These are phyloP conservation scores for Aureobasidium sp. DNA, from an alignment of 2,329 filamentous ascomycete species.

Conservation along the genomic window DNA sequence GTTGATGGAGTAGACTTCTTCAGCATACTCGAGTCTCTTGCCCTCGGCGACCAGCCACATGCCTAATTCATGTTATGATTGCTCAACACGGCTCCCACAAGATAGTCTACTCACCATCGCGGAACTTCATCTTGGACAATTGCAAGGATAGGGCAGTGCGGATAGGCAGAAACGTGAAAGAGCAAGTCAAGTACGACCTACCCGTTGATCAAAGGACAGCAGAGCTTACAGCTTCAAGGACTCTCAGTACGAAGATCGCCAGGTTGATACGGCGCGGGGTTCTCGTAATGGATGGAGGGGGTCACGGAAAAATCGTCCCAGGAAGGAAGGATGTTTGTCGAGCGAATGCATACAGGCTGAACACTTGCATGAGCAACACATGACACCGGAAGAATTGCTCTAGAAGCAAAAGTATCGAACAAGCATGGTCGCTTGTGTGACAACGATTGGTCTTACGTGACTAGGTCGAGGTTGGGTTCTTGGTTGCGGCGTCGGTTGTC, in stretches of 20 bases:
- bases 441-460: no score
- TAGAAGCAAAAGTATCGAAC: neutral
- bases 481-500: neutral
- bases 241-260: neutral
- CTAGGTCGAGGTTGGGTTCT: neutral
- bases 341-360: neutral
- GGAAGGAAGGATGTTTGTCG: neutral
- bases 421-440: neutral
- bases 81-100: neutral
- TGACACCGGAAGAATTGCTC: neutral
- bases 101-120: slow-evolving; percentile 42
- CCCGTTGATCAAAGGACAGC: neutral
- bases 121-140: slow-evolving; percentile 49
- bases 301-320: slow-evolving; percentile 7
- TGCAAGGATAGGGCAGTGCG: neutral
- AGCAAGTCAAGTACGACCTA: neutral
- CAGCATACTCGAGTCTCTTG: slow-evolving; percentile 57
- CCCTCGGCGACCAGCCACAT: slow-evolving; percentile 61
- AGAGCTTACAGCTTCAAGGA: neutral
- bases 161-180: neutral
- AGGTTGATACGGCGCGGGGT: neutral
- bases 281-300: neutral
- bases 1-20: slow-evolving; percentile 53
- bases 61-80: slow-evolving; percentile 27
- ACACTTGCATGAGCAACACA: neutral